Conservation (phyloP, 108 stramenopile genomes). For the Nitzschia inconspicua region DNA sequence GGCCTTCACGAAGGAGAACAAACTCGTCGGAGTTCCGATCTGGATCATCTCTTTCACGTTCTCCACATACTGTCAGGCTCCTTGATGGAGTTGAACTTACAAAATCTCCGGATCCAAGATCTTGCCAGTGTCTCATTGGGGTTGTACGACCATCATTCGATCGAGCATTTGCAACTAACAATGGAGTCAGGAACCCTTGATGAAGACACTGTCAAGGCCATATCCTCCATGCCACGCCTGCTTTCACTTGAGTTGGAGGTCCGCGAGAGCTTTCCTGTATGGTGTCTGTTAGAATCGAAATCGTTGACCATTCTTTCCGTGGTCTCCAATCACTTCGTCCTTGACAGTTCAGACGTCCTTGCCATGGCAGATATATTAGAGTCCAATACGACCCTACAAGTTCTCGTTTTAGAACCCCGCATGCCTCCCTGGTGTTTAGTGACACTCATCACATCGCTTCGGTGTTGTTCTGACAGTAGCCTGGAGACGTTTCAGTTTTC, state of each 20-base stretch:
- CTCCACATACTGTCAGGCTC: not conserved
- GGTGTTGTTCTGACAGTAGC: too few relatives aligned
- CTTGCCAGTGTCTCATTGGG: not conserved
- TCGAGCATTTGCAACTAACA: not conserved
- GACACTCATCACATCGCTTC: not conserved
- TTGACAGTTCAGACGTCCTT: not conserved
- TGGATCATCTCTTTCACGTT: not conserved
- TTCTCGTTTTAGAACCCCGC: not conserved
- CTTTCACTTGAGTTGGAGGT: not conserved
- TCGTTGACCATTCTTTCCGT: not conserved
- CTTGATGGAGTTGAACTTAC: not conserved
- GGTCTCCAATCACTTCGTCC: not conserved
- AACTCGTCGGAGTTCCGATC: not conserved
- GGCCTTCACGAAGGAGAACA: not conserved
- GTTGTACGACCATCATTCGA: not conserved
- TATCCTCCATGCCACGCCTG: not conserved
- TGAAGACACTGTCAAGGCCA: not conserved
- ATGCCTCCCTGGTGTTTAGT: not conserved
- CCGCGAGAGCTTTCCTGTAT: not conserved
- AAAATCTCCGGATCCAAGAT: not conserved
- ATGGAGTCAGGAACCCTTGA: not conserved
- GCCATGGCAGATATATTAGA: not conserved
- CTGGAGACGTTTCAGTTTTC: constrained; percentile 10
- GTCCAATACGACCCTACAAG: not conserved
- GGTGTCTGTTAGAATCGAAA: not conserved